These are phyloP conservation scores for Ambrosia hybrid DNA, from an alignment of 140 eudicot genomes.

Conservation along the genomic window DNA sequence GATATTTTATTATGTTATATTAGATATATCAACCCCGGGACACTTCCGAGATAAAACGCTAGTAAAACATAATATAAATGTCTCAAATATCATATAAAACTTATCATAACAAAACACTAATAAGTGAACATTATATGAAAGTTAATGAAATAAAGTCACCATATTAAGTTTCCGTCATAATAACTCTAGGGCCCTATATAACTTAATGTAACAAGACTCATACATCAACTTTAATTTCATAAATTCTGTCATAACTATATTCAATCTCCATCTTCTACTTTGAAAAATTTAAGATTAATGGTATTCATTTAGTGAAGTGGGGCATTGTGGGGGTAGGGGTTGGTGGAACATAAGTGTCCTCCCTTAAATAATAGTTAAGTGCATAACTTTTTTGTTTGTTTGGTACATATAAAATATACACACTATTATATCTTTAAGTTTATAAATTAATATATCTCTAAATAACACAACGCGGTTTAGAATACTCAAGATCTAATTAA, in stretches of 20 bases:
- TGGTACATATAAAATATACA: background rate
- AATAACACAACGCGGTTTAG: too few species aligned
- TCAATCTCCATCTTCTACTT: slow-evolving; percentile 14
- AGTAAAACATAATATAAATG: too few species aligned
- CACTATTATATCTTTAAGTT: background rate
- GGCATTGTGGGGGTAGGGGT: slow-evolving; percentile 26
- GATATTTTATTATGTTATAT: too few species aligned
- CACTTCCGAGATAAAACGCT: too few species aligned
- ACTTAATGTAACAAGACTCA: background rate
- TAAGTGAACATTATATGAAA: background rate
- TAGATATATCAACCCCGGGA: too few species aligned
- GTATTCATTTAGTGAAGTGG: slow-evolving; percentile 27
- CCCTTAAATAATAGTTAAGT: slow-evolving; percentile 4
- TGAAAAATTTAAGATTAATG: slow-evolving; percentile 4
- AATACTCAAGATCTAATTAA: too few species aligned
- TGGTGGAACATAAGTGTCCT: slow-evolving; percentile 28
- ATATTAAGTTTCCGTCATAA: background rate
- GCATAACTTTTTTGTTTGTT: background rate
- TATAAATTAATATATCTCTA: too few species aligned
- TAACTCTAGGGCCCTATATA: background rate
- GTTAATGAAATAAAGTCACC: background rate
- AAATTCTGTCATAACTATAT: background rate
- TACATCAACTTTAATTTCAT: background rate
- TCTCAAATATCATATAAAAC: background rate
- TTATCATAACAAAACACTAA: background rate